A percentile compares a stretch with the other conserved stretches of the same genome.
These are phyloP conservation scores for Pseudocercospora crystallina DNA, from an alignment of 2,329 filamentous ascomycete genomes.

Conservation along the genomic window DNA sequence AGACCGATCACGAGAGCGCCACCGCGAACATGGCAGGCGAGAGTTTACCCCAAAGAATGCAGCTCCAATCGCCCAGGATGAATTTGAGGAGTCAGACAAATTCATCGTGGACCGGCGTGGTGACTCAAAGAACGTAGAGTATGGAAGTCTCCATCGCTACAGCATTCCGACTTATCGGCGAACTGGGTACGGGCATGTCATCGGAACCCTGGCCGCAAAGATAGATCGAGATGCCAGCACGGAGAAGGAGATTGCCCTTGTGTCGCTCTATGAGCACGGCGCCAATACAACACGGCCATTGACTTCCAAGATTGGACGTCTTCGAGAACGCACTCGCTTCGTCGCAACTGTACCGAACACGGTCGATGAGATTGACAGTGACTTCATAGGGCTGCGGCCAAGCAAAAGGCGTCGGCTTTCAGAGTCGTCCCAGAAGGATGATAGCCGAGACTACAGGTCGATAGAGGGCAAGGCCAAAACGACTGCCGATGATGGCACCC, in stretches of 20 bases:
- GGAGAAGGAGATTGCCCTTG: slow-evolving; percentile 37
- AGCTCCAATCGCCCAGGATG: slow-evolving; percentile 6
- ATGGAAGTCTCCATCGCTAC: slow-evolving; percentile 71
- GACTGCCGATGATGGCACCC: slow-evolving; percentile 35
- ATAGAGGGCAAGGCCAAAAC: slow-evolving; percentile 36
- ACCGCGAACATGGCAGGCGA: background rate
- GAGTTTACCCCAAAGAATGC: background rate
- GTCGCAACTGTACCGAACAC: background rate
- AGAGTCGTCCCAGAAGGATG: slow-evolving; percentile 13
- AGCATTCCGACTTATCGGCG: slow-evolving; percentile 71
- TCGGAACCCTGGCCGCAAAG: slow-evolving; percentile 63
- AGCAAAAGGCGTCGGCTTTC: slow-evolving; percentile 22
- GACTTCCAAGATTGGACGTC: slow-evolving; percentile 15
- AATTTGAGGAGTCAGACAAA: slow-evolving; percentile 34
- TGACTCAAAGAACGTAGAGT: slow-evolving; percentile 72
- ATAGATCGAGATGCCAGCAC: slow-evolving; percentile 66
- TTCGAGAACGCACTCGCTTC: slow-evolving; percentile 10
- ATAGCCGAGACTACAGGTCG: slow-evolving; percentile 39
- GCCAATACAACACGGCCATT: slow-evolving; percentile 11
- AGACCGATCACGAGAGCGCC: background rate
- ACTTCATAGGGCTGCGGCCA: slow-evolving; percentile 22
- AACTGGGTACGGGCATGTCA: slow-evolving; percentile 64
- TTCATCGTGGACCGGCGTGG: slow-evolving; percentile 72
- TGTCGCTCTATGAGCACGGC: background rate
- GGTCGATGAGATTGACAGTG: slow-evolving; percentile 3